Base-by-base conservation (phyloP, 768 basidiomycete genomes). In the Mycena olivaceomarginata region DNA sequence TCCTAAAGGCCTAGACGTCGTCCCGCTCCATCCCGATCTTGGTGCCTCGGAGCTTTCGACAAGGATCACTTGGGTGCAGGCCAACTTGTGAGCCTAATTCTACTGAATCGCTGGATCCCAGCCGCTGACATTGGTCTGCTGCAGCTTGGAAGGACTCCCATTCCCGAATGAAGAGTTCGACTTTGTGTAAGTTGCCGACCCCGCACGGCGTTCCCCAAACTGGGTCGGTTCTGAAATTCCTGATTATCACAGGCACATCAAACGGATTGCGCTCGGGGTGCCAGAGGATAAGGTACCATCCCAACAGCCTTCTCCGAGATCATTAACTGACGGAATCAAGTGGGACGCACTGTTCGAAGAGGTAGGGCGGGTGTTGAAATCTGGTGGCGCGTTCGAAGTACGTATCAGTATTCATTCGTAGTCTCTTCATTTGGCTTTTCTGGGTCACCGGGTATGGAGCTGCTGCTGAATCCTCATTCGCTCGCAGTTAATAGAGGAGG, bases 151-250 rank as follows among this genome's bases (percentile, higher is more conserved):
- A 71, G 87, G 87, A 0, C 89, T 96, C 68, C 94, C 95, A 0
- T 96, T 96, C 81, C 89, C 89, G 10, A 88, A 92, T 77, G 93
- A 92, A 43, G 92, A 95, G 81, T 96, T 96, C 81, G 95, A 96
- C 82, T 95, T 91, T 82, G 93, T 95, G 93, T 95, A 85, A 82
- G 93, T 85, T 22, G 11, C 41, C 11, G 41, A 43, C 60, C 20
- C 68, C 41, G 31, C 8, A 18, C 40, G 68, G 46, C 25, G 65
- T 41, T n/a, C 41, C n/a, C 56, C 20, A 60, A 18, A 40, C 62
- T 67, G 41, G n/a, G 37, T 56, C 16, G 25, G 45, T 64, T 53
- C 31, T 65, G 10, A 57, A 65, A 41, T 51, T 25, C 22, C 41
- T 62, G 25, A 40, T 75, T 59, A 77, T 70, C 46, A 65, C 66